These are phyloP conservation scores for Mayamaea pseudoterrestris DNA, from an alignment of 108 stramenopile genomes.

Conservation along the genomic window DNA sequence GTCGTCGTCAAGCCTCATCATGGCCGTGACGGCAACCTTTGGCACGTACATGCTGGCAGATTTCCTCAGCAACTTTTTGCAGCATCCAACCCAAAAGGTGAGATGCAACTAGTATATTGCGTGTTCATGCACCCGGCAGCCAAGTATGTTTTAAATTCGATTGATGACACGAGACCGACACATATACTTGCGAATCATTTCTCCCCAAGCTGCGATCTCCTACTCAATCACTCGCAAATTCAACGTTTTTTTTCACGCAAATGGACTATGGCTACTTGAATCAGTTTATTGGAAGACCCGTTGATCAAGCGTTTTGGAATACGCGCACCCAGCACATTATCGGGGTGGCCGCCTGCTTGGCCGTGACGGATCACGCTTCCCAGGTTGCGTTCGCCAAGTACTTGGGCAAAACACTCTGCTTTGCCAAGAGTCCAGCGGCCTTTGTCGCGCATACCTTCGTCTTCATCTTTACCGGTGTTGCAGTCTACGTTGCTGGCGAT, in stretches of 20 bases:
- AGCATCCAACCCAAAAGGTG: slow-evolving; percentile 35
- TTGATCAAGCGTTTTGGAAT: slow-evolving; percentile 30
- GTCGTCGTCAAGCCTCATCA: not conserved
- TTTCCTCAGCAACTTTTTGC: slow-evolving; percentile 37
- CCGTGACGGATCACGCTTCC: slow-evolving; percentile 38
- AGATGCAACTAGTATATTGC: not conserved
- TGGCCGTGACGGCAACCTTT: slow-evolving; percentile 27
- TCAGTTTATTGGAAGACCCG: slow-evolving; percentile 29
- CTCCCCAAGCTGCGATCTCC: not conserved
- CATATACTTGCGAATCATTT: no score
- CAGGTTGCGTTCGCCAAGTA: slow-evolving; percentile 18
- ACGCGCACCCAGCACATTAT: slow-evolving; percentile 47
- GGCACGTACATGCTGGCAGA: slow-evolving; percentile 32
- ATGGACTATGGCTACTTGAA: slow-evolving; percentile 53
- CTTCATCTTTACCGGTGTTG: slow-evolving; percentile 42
- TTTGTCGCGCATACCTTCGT: slow-evolving; percentile 49
- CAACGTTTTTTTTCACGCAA: slow-evolving; percentile 10
- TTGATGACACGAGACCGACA: no score
- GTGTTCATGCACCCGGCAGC: not conserved
- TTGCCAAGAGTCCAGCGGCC: slow-evolving; percentile 35
- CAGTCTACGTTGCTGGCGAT: slow-evolving; percentile 30
- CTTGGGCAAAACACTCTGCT: slow-evolving; percentile 14
- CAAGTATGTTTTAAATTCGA: not conserved
- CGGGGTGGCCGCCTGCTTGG: slow-evolving; percentile 38
- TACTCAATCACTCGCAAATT: not conserved